A percentile compares a stretch with the other conserved stretches of the same genome.
phyloP scores from a whole-genome alignment of 495 filamentous ascomycete genomes.

The Trichoderma gamsii region DNA sequence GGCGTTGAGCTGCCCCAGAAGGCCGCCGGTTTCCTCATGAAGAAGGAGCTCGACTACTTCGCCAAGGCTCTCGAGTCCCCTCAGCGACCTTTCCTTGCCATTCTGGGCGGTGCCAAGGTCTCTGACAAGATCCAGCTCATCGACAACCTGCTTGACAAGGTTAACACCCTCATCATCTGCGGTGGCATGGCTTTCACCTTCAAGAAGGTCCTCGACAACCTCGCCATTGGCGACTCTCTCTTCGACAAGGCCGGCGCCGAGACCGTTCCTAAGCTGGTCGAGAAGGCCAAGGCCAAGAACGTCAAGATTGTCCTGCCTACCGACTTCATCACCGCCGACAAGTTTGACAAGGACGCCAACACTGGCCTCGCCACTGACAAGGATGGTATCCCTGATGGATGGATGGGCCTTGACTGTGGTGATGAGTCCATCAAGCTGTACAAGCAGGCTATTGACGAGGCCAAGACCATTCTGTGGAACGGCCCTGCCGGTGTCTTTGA shows the following conservation, averaged over 20 bases:
- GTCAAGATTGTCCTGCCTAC: constrained; percentile 91
- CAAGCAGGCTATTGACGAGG: constrained; percentile 73
- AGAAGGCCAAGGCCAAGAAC: constrained; percentile 94
- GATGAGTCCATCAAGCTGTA: constrained; percentile 78
- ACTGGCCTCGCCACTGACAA: constrained; percentile 78
- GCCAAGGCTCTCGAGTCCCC: constrained; percentile 92
- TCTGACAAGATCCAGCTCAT: constrained; percentile 99
- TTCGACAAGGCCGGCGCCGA: constrained; percentile 95
- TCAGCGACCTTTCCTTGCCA: constrained; percentile 93
- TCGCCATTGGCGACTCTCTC: constrained; percentile 84
- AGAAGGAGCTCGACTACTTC: constrained; percentile 99
- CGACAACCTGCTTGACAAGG: constrained; percentile 95
- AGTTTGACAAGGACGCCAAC: constrained; percentile 81
- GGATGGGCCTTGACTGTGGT: constrained; percentile 94
- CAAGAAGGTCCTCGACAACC: constrained; percentile 91
- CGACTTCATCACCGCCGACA: constrained; percentile 94
- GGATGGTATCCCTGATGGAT: constrained; percentile 89
- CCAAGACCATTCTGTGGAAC: constrained; percentile 99
- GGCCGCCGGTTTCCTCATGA: constrained; percentile 95
- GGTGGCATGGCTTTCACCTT: constrained; percentile 99
- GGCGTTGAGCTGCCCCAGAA: constrained; percentile 91
- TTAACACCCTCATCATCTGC: constrained; percentile 93
- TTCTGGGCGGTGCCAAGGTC: constrained; percentile 96
- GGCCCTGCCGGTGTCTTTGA: constrained; percentile 96
- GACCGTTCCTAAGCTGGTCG: constrained; percentile 78